These are phyloP conservation scores for Fusarium brachygibbosum DNA, from an alignment of 2,329 filamentous ascomycete genomes.

Conservation along the genomic window DNA sequence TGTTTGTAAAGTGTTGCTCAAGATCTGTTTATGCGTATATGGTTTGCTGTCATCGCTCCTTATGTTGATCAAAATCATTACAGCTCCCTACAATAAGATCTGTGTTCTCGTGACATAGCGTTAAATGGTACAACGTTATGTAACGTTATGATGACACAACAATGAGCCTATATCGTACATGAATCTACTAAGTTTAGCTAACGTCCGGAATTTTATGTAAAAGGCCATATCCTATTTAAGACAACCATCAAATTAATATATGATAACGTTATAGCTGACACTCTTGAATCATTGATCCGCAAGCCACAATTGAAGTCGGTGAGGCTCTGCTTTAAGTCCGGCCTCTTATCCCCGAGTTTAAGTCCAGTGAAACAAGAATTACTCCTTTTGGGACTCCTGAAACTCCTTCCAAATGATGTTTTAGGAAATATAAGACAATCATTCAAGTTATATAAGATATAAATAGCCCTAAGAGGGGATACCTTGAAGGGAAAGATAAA, in stretches of 20 bases:
- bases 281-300: background rate
- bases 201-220: background rate
- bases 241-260: no score
- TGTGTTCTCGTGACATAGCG: no score
- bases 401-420: background rate
- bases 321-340: slow-evolving; percentile 9
- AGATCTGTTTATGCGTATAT: no score
- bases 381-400: background rate
- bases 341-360: slow-evolving; percentile 4
- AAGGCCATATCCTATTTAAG: no score
- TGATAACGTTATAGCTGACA: background rate
- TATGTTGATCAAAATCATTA: no score
- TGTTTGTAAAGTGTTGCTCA: no score
- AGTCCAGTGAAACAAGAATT: background rate
- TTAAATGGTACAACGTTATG: no score
- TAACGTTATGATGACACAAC: background rate
- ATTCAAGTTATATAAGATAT: background rate
- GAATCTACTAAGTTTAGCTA: no score
- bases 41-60: background rate
- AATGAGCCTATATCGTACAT: background rate
- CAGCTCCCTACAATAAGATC: no score
- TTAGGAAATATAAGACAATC: accelerated
- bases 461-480: accelerated
- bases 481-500: background rate
- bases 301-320: background rate